Evolutionary conservation across 192 early-diverging fungal genomes (phyloP).

Genomic region (Gigaspora rosea): DNA sequence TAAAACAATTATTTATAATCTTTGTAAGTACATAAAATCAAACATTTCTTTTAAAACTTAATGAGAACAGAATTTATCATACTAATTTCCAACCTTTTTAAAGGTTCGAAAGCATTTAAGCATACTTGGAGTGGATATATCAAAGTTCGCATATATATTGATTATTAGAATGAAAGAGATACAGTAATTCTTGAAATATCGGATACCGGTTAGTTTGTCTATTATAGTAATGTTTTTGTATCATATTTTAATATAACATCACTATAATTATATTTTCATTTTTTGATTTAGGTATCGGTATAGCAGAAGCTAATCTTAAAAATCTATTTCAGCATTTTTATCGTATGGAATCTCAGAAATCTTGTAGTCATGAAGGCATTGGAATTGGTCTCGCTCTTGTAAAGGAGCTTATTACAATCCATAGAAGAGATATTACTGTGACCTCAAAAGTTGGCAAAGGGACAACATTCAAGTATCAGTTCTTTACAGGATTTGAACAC

Average conservation of each 20-base stretch:
- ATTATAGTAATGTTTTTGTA: too few species aligned
- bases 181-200: conserved; percentile 40
- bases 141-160: conserved; percentile 49
- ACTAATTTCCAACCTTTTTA: background rate
- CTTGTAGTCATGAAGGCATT: too few species aligned
- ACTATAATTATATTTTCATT: too few species aligned
- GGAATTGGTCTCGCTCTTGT: too few species aligned
- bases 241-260: too few species aligned
- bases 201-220: too few species aligned
- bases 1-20: conserved; percentile 26
- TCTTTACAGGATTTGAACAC: conserved; percentile 53
- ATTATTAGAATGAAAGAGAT: conserved; percentile 40
- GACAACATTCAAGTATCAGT: conserved; percentile 48
- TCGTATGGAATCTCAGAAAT: too few species aligned
- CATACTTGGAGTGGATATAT: conserved; percentile 51
- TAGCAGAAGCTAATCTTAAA: conserved; percentile 47
- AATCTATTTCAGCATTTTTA: conserved; percentile 61
- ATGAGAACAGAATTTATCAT: background rate
- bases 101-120: conserved; percentile 45
- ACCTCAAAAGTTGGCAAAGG: too few species aligned
- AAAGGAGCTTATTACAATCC: too few species aligned
- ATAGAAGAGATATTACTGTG: too few species aligned
- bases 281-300: too few species aligned
- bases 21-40: too few species aligned
- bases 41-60: background rate